Percentiles rank a stretch among this genome's conserved stretches.
These are phyloP conservation scores for Solanum chaucha DNA, from an alignment of 257 asterid genomes.

Conservation along the genomic window DNA sequence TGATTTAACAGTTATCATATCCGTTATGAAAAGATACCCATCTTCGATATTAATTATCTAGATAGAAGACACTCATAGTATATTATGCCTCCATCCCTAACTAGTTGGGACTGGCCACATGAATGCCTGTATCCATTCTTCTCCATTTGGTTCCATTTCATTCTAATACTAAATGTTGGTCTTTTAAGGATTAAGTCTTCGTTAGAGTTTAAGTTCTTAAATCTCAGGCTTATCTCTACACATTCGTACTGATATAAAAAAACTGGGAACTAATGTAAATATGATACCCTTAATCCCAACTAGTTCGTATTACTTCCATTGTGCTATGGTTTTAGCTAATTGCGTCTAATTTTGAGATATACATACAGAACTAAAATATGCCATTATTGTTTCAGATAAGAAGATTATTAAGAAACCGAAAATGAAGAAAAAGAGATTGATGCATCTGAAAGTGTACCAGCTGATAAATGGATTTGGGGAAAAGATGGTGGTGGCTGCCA, in stretches of 20 bases:
- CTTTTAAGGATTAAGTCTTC: neutral
- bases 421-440: neutral
- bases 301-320: neutral
- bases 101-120: neutral
- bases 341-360: neutral
- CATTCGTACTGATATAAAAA: neutral
- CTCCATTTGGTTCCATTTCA: neutral
- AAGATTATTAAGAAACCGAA: neutral
- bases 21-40: neutral
- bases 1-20: neutral
- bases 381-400: neutral
- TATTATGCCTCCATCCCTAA: neutral
- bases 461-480: slow-evolving; percentile 91
- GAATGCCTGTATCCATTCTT: neutral
- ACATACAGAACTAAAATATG: neutral
- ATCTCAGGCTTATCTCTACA: neutral
- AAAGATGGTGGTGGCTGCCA: slow-evolving; percentile 87
- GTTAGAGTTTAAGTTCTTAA: neutral
- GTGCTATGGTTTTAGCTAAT: neutral
- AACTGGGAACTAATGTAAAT: neutral
- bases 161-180: neutral
- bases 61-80: neutral
- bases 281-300: neutral
- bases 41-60: neutral
- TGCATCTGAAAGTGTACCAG: slow-evolving; percentile 34